phyloP scores from a whole-genome alignment of 1,284 basidiomycete species.

The Cutaneotrichosporon mucoides region DNA sequence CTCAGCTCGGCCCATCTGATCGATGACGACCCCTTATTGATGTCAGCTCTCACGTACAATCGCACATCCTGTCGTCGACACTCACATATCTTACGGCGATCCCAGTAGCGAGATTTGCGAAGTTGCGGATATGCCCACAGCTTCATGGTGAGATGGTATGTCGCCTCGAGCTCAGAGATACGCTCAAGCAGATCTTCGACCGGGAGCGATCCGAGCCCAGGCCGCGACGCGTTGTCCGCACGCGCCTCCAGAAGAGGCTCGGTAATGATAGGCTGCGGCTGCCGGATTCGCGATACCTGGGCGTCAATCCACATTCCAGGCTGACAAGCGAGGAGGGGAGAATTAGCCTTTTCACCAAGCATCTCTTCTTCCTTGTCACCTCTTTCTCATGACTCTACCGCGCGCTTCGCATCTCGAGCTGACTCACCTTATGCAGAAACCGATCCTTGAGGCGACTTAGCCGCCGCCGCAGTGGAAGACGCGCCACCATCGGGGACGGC shows the following conservation, averaged over 20 bases:
- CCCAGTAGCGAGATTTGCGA: conserved; percentile 7
- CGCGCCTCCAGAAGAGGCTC: too few relatives aligned
- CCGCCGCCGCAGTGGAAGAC: not conserved
- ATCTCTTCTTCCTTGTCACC: too few relatives aligned
- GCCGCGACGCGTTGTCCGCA: too few relatives aligned
- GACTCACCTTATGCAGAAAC: not conserved
- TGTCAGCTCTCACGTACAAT: too few relatives aligned
- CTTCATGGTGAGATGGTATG: conserved; percentile 2
- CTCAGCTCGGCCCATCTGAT: conserved; percentile 1
- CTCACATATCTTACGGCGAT: conserved; percentile 9
- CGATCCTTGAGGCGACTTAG: not conserved
- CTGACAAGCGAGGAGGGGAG: too few relatives aligned
- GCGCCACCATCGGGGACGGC: not conserved
- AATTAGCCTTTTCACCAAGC: too few relatives aligned
- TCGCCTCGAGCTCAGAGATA: conserved; percentile 5
- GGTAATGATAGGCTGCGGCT: too few relatives aligned
- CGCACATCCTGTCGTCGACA: not conserved
- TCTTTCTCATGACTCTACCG: too few relatives aligned
- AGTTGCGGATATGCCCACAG: conserved; percentile 7
- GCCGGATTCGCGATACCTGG: too few relatives aligned
- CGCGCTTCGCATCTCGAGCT: too few relatives aligned
- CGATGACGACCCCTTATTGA: conserved; percentile 2
- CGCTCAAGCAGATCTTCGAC: conserved; percentile 5
- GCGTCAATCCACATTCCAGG: too few relatives aligned
- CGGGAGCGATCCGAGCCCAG: not conserved